A percentile compares a stretch with the other conserved stretches of the same genome.
Evolutionary conservation across 805 yeast species (phyloP).

Genomic region (Candida boleticola): DNA sequence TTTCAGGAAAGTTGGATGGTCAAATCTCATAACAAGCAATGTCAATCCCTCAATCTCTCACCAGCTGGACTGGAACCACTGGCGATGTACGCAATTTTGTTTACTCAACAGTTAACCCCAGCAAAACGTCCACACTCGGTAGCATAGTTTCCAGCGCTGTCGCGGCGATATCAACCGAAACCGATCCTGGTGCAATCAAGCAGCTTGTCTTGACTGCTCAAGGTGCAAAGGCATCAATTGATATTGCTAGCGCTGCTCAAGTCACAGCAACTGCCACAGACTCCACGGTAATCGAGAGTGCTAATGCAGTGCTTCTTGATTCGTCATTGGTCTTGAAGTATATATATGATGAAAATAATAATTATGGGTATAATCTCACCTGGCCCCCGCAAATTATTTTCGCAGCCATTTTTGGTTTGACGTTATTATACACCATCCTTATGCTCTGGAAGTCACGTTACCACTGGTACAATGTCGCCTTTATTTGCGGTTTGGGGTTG

Average conservation of each 20-base stretch:
- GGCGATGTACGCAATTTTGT: too few species aligned
- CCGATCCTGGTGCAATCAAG: constrained; percentile 13
- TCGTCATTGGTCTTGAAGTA: constrained; percentile 30
- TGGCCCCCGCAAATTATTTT: constrained; percentile 32
- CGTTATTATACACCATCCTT: constrained; percentile 20
- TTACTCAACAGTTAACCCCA: not conserved
- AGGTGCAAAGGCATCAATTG: constrained; percentile 38
- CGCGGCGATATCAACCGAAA: constrained; percentile 18
- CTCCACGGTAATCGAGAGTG: constrained; percentile 19
- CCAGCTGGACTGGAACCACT: too few species aligned
- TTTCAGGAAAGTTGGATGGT: too few species aligned
- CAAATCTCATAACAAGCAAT: too few species aligned
- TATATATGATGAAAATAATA: constrained; percentile 27
- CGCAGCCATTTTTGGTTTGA: constrained; percentile 23
- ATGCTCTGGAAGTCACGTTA: constrained; percentile 34
- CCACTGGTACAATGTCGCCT: constrained; percentile 39
- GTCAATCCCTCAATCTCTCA: too few species aligned
- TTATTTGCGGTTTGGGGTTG: constrained; percentile 32
- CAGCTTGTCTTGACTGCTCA: constrained; percentile 23
- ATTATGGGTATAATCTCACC: constrained; percentile 23
- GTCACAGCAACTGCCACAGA: constrained; percentile 39
- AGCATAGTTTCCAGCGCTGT: not conserved
- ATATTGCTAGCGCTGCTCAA: constrained; percentile 30
- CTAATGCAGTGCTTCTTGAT: constrained; percentile 31
- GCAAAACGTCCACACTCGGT: not conserved